Evolutionary conservation across 106 monocot genomes (phyloP), one percentile per base, ranked within the genome.

Genomic region (Dioscorea zingiberensis): DNA sequence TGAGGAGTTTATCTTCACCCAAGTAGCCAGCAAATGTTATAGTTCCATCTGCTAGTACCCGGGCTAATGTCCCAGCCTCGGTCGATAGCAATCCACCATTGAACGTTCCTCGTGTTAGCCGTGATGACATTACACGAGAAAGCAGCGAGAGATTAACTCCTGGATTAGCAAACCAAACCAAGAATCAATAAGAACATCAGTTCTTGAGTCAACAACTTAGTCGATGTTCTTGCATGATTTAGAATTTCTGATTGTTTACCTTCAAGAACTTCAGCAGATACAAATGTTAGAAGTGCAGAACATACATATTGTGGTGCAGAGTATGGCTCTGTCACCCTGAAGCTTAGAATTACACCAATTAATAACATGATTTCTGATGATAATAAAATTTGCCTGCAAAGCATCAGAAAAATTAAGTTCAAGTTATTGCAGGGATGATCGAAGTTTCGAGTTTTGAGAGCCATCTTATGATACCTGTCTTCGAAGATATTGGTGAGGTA

Each of bases 251-350:
- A 51, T 16, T 19, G 19, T 18, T 18, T 90, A 95, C 95, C 95
- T 88, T 95, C 95, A 68, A 95, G 91, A 18, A 95, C 95, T 85
- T 95, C 88, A 25, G 91, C 87, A 54, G 83, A 73, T 29, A 95
- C 91, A 77, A 95, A 95, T 25, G 90, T 95, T 51, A 91, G 73
- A 19, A 95, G 78, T 62, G 85, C 95, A 27, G 91, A 91, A 27
- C 46, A 47, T 17, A 95, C 78, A 69, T 95, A 95, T 18, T 95
- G 95, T n/a, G 77, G 56, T 54, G 88, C 77, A 16, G 85, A 70
- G 55, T 95, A 95, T 14, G 59, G 28, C 3, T 72, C 78, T 32
- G 85, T 83, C 44, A 95, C 49, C 23, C 78, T 59, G 74, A 95
- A 95, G 80, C 95, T 95, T 14, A 81, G 76, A 48, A 85, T 28